Percentiles rank a stretch among this genome's conserved stretches.
phyloP scores from a whole-genome alignment of 352 stramenopile genomes.

The Phytophthora constricta region DNA sequence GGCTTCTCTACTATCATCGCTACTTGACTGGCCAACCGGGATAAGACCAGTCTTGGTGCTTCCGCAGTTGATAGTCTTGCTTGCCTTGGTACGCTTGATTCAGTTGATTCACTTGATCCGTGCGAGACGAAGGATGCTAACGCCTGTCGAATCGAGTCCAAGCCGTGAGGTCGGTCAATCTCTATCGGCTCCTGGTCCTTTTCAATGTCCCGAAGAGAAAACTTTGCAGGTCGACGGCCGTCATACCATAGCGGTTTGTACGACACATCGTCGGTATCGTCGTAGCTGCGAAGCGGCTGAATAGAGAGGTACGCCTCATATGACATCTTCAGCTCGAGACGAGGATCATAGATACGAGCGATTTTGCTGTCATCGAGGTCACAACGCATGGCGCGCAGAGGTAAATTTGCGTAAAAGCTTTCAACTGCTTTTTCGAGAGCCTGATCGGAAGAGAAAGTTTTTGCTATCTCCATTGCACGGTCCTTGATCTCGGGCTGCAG shows the following conservation, averaged over 20 bases:
- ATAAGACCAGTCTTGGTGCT: conserved; percentile 14
- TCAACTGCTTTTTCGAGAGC: conserved; percentile 67
- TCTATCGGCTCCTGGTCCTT: conserved; percentile 23
- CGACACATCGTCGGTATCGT: conserved; percentile 32
- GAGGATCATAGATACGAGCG: conserved; percentile 46
- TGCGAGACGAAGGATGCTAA: conserved; percentile 27
- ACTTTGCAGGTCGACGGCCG: conserved; percentile 37
- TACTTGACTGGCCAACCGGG: conserved; percentile 30
- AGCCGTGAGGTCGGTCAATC: conserved; percentile 24
- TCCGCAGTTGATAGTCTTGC: neutral
- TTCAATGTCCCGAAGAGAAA: conserved; percentile 30
- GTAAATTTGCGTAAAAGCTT: conserved; percentile 64
- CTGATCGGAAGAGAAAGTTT: conserved; percentile 64
- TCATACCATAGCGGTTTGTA: conserved; percentile 47
- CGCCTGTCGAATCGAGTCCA: conserved; percentile 32
- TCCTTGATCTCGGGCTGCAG: conserved; percentile 44
- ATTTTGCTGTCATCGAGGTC: conserved; percentile 45
- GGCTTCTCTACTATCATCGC: conserved; percentile 40
- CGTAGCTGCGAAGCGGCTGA: conserved; percentile 35
- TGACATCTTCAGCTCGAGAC: conserved; percentile 48
- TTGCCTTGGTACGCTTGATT: neutral
- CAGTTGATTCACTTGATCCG: conserved; percentile 16
- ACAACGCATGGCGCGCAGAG: conserved; percentile 44
- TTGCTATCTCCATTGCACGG: conserved; percentile 46
- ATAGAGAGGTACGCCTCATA: conserved; percentile 51